phyloP scores from a whole-genome alignment of 495 filamentous ascomycete species.

The Penicillium bovifimosum region DNA sequence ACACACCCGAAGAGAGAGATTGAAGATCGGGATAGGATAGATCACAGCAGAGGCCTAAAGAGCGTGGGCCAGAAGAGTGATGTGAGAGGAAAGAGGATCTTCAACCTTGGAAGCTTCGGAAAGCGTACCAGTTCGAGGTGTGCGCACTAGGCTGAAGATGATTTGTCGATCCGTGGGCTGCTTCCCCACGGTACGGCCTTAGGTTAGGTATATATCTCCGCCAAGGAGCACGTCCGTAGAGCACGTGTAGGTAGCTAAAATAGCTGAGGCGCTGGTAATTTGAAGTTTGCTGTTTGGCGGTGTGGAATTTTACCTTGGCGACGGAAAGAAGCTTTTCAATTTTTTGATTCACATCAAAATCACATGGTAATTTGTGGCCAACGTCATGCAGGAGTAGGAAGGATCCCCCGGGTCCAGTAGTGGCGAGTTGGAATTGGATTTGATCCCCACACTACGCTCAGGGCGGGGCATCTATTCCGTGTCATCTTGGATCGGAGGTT shows the following conservation, averaged over 20 bases:
- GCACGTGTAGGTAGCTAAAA: background rate
- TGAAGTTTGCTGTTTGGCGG: slow-evolving; percentile 2
- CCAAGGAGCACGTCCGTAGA: background rate
- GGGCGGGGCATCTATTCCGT: too few species aligned
- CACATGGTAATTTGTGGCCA: background rate
- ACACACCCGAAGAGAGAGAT: background rate
- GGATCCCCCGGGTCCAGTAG: background rate
- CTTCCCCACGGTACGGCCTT: background rate
- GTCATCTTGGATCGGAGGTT: too few species aligned
- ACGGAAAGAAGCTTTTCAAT: background rate
- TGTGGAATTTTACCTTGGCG: background rate
- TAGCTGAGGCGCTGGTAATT: background rate
- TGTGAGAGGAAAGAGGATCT: background rate
- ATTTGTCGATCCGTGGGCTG: slow-evolving; percentile 25
- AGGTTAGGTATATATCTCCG: background rate
- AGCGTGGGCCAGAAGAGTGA: background rate
- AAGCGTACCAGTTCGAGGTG: slow-evolving; percentile 12
- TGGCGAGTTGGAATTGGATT: background rate
- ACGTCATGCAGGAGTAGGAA: slow-evolving; percentile 1
- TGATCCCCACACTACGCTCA: background rate
- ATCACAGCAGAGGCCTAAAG: background rate
- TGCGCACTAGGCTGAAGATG: slow-evolving; percentile 16
- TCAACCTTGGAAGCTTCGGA: background rate
- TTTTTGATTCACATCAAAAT: too few species aligned
- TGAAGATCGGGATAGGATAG: background rate